Base-by-base conservation (phyloP, 805 yeast genomes). In the Naumovozyma baii region DNA sequence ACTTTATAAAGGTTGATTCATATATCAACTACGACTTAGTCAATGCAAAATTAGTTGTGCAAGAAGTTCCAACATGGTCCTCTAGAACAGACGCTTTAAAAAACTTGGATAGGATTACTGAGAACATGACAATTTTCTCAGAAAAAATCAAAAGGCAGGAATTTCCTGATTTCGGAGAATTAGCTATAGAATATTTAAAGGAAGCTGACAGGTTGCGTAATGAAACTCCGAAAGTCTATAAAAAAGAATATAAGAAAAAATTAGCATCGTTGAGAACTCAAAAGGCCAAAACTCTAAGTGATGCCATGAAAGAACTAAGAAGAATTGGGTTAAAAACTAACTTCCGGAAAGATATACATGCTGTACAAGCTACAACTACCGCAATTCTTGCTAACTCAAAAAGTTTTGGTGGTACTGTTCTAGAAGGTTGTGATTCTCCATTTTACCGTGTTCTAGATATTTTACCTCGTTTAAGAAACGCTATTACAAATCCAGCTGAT, bases 221-320 rank as follows among this genome's bases (percentile, higher is more conserved):
- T 20, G 94, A 83, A 48, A 92, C 98, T 0, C 98, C 98, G 1
- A 62, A 64, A 1, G 71, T 65, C 2, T 66, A 70, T 47, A 80
- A 73, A 3, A 85, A 88, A 39, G 94, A 83, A 30, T 78, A 76
- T 47, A 86, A 87, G 62, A 82, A 82, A 55, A 54, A 66, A 1
- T 61, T 81, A 30, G 79, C 87, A 2, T 70, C 85, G 5, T 67
- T 92, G 60, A 83, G 81, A 52, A 71, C 80, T n/a, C 90, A 85
- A 52, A 92, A 92, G 62, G 69, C 79, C 43, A 82, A 80, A 47
- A 61, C 87, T 5, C 64, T 94, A 39, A 82, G 92, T 61, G 85
- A 80, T 41, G 73, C 87, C 0, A 62, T 92, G 43, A 77, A 78
- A 45, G 92, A 84, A 47, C 63, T 90, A 39, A 74, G 77, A 54